Evolutionary conservation across 2,329 filamentous ascomycete genomes (phyloP).

Genomic region (Thermoascus crustaceus): DNA sequence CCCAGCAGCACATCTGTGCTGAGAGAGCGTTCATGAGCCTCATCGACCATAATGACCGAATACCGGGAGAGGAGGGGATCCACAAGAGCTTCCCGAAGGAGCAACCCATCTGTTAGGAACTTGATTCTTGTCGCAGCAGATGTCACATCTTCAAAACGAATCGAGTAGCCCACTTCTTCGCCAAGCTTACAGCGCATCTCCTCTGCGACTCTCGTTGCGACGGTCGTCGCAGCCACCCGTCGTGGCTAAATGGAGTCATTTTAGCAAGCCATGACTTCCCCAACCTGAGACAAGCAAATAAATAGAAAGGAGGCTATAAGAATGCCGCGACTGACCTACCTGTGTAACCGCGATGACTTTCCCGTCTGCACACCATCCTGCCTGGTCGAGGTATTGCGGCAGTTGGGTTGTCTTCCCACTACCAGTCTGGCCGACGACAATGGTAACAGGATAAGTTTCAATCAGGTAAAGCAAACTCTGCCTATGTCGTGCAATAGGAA

Average conservation of each 20-base stretch:
- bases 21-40: constrained; percentile 88
- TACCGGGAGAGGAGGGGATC: constrained; percentile 87
- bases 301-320: constrained; percentile 11
- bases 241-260: constrained; percentile 55
- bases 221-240: constrained; percentile 81
- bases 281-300: background rate
- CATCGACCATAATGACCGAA: constrained; percentile 94
- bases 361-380: constrained; percentile 79
- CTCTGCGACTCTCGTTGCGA: constrained; percentile 80
- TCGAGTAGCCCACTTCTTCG: constrained; percentile 87
- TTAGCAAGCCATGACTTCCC: constrained; percentile 3
- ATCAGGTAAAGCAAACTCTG: constrained; percentile 75
- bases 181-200: constrained; percentile 80
- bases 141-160: constrained; percentile 84
- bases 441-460: constrained; percentile 74
- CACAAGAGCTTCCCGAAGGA: constrained; percentile 84
- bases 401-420: constrained; percentile 95
- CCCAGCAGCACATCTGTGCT: constrained; percentile 88
- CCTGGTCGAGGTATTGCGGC: constrained; percentile 79
- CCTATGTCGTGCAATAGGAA: constrained; percentile 80
- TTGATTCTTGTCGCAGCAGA: constrained; percentile 82
- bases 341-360: constrained; percentile 85
- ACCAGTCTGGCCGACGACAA: constrained; percentile 88
- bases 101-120: constrained; percentile 86
- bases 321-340: constrained; percentile 44